Evolutionary conservation across 2,329 filamentous ascomycete species (phyloP).

Genomic region (Septoria linicola): DNA sequence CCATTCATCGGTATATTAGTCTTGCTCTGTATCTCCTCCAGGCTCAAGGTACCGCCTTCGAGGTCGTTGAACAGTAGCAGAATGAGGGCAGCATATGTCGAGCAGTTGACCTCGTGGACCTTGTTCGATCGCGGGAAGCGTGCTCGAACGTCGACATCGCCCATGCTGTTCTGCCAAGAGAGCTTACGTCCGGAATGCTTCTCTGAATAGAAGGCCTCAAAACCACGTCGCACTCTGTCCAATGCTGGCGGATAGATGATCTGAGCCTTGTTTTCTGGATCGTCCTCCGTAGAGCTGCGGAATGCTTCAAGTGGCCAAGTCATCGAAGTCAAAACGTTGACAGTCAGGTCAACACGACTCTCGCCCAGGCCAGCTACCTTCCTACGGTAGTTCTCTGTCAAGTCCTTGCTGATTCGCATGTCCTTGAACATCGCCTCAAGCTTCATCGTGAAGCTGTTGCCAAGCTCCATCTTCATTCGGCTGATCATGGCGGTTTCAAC

Average conservation of each 20-base stretch:
- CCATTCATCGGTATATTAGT: constrained; percentile 77
- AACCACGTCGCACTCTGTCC: constrained; percentile 73
- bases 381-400: constrained; percentile 73
- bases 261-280: constrained; percentile 49
- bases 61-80: constrained; percentile 86
- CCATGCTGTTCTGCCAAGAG: constrained; percentile 76
- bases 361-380: constrained; percentile 63
- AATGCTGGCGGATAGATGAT: constrained; percentile 76
- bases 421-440: constrained; percentile 98
- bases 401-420: constrained; percentile 81
- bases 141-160: constrained; percentile 83
- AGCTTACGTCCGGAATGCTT: constrained; percentile 86
- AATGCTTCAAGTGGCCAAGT: constrained; percentile 94
- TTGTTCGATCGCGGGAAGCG: constrained; percentile 68
- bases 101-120: constrained; percentile 81
- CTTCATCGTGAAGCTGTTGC: constrained; percentile 88
- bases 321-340: constrained; percentile 87
- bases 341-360: constrained; percentile 71
- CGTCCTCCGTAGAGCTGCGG: constrained; percentile 57
- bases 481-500: constrained; percentile 94
- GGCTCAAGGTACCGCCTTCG: constrained; percentile 52
- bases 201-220: constrained; percentile 82
- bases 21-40: constrained; percentile 76
- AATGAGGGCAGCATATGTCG: constrained; percentile 89
- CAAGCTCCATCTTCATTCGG: constrained; percentile 95